Conservation (phyloP, 345 rosid genomes). For the Microcos paniculata region DNA sequence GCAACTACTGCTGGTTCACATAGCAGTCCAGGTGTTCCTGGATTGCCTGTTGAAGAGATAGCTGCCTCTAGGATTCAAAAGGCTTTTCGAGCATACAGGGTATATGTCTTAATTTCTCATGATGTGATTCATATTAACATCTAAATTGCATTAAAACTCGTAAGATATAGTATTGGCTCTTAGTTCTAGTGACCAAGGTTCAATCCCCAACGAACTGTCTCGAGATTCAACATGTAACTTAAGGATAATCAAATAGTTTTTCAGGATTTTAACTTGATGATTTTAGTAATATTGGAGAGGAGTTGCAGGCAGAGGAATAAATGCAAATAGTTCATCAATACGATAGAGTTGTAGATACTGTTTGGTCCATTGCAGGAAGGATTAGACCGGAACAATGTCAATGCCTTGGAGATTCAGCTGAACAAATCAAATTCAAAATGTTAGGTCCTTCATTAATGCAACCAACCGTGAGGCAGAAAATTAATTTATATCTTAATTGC, state of each 20-base stretch:
- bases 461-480: neutral
- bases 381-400: neutral
- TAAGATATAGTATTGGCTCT: too few relatives aligned
- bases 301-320: neutral
- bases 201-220: too few relatives aligned
- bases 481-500: neutral
- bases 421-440: neutral
- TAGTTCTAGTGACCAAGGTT: too few relatives aligned
- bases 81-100: conserved; percentile 61
- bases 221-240: too few relatives aligned
- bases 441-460: neutral
- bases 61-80: conserved; percentile 65
- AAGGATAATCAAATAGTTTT: neutral
- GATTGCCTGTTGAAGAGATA: conserved; percentile 23
- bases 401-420: neutral
- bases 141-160: neutral
- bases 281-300: neutral
- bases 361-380: neutral
- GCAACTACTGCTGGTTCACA: conserved; percentile 11
- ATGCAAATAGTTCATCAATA: neutral
- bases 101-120: neutral
- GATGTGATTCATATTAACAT: neutral
- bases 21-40: neutral
- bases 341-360: neutral
- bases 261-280: neutral